Evolutionary conservation across 2,329 filamentous ascomycete genomes (phyloP).

Genomic region (Trichoderma asperellum): DNA sequence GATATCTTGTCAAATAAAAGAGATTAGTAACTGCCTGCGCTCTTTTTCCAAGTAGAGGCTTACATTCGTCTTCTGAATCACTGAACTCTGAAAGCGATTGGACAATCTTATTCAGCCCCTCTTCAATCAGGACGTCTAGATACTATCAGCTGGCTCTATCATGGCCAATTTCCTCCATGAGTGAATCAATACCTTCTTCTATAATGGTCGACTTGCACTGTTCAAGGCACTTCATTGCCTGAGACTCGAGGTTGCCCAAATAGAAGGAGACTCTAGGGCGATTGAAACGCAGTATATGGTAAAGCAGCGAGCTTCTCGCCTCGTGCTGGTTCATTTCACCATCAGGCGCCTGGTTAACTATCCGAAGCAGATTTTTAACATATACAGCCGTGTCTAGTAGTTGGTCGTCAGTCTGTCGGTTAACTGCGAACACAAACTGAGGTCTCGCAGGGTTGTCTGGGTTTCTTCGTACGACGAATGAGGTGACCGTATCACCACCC

Average conservation of each 20-base stretch:
- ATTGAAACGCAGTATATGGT: neutral
- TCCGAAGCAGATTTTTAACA: neutral
- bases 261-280: neutral
- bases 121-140: neutral
- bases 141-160: fast-evolving
- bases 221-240: neutral
- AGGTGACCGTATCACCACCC: neutral
- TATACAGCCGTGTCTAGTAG: neutral
- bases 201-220: neutral
- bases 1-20: neutral
- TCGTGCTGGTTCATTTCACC: neutral
- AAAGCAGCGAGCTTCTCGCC: neutral
- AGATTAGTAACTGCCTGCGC: neutral
- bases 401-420: neutral
- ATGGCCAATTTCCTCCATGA: neutral
- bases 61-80: neutral
- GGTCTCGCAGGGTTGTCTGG: neutral
- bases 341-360: neutral
- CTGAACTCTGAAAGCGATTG: neutral
- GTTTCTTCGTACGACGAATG: neutral
- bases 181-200: neutral
- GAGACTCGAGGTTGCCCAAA: neutral
- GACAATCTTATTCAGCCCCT: neutral
- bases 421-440: constrained; percentile 1
- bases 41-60: neutral